Evolutionary conservation across 495 filamentous ascomycete species (phyloP).

Genomic region (Daldinia vernicosa): DNA sequence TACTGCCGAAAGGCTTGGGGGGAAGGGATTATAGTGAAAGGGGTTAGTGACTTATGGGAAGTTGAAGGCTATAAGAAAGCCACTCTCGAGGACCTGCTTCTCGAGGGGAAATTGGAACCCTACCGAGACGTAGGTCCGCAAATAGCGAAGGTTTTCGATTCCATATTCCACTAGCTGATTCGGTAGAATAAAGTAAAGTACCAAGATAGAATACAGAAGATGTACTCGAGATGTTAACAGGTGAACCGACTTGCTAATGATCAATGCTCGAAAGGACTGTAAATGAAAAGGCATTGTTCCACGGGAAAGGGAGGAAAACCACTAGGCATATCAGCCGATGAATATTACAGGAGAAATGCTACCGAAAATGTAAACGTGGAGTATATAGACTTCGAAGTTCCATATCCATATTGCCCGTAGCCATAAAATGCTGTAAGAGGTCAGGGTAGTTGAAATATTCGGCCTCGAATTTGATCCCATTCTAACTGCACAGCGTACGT

Average conservation of each 20-base stretch:
- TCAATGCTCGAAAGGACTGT: no score
- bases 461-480: background rate
- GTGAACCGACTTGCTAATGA: no score
- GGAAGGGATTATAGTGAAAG: conserved; percentile 16
- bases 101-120: conserved; percentile 30
- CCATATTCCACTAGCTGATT: conserved; percentile 23
- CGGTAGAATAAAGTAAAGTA: background rate
- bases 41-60: conserved; percentile 39
- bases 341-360: no score
- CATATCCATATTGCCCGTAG: no score
- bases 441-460: background rate
- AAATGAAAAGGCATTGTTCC: no score
- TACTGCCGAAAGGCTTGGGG: conserved; percentile 40
- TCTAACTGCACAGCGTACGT: background rate
- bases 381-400: no score
- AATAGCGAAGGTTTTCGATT: conserved; percentile 15
- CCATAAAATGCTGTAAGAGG: background rate
- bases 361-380: no score
- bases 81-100: conserved; percentile 29
- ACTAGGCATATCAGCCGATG: no score
- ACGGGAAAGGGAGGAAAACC: no score
- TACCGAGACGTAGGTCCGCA: conserved; percentile 35
- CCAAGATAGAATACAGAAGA: background rate
- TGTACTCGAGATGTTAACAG: background rate
- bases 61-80: conserved; percentile 39